These are phyloP conservation scores for Scytalidium sp. DNA, from an alignment of 2,329 filamentous ascomycete species.

Conservation along the genomic window DNA sequence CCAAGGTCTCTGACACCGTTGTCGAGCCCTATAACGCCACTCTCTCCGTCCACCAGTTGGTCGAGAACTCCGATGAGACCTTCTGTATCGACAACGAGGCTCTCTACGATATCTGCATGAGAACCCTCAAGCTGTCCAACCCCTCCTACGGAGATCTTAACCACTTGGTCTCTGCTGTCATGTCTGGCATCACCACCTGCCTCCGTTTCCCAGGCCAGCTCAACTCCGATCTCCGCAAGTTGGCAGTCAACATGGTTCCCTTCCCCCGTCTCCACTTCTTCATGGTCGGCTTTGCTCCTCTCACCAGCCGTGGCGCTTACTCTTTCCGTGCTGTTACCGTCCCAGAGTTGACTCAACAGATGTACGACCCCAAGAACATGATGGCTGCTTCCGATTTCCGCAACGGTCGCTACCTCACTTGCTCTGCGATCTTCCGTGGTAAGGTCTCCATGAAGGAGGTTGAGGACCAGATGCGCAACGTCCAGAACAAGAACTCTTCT, in stretches of 20 bases:
- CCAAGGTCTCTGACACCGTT: conserved; percentile 99
- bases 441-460: conserved; percentile 99
- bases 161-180: conserved; percentile 98
- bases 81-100: conserved; percentile 99
- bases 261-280: conserved; percentile 99
- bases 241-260: conserved; percentile 99
- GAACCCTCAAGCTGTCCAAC: conserved; percentile 97
- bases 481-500: conserved; percentile 99
- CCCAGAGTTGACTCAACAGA: conserved; percentile 98
- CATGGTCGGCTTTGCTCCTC: conserved; percentile 99
- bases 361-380: conserved; percentile 99
- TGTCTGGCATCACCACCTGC: conserved; percentile 98
- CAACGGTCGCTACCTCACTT: conserved; percentile 98
- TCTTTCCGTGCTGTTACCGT: conserved; percentile 98
- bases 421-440: conserved; percentile 99
- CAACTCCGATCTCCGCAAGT: conserved; percentile 99
- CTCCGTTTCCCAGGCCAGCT: conserved; percentile 99
- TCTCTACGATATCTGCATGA: conserved; percentile 99
- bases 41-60: conserved; percentile 96
- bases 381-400: conserved; percentile 99
- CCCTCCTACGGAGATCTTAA: conserved; percentile 99
- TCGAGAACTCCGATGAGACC: conserved; percentile 99
- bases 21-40: conserved; percentile 99
- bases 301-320: conserved; percentile 88
- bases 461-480: conserved; percentile 99